Evolutionary conservation across 2,329 filamentous ascomycete genomes (phyloP).

Genomic region (Colletotrichum liaoningense): DNA sequence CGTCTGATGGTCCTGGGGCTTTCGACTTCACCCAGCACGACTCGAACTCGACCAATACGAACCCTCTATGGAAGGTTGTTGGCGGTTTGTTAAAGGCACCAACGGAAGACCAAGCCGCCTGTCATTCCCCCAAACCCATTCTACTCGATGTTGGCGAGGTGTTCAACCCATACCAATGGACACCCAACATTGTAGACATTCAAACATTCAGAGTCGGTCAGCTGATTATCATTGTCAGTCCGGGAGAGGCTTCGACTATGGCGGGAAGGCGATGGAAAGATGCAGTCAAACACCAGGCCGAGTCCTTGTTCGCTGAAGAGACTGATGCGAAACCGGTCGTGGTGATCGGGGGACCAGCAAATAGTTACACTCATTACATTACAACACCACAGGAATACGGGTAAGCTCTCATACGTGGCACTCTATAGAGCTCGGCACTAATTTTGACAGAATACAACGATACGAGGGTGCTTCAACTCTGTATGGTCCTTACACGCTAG

Average conservation of each 20-base stretch:
- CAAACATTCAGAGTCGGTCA: conserved; percentile 87
- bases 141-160: conserved; percentile 88
- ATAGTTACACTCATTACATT: conserved; percentile 87
- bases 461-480: conserved; percentile 93
- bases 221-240: conserved; percentile 84
- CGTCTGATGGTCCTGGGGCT: conserved; percentile 86
- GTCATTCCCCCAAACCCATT: conserved; percentile 85
- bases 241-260: conserved; percentile 93
- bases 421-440: conserved; percentile 42
- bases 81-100: conserved; percentile 78
- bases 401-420: conserved; percentile 40
- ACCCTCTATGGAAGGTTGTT: conserved; percentile 83
- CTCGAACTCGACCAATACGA: conserved; percentile 74
- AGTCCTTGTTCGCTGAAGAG: conserved; percentile 53
- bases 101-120: conserved; percentile 74
- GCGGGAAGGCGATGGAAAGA: conserved; percentile 86
- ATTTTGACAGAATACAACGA: conserved; percentile 69
- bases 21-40: conserved; percentile 93
- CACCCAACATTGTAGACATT: conserved; percentile 88
- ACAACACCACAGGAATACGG: conserved; percentile 74
- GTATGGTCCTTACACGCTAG: conserved; percentile 86
- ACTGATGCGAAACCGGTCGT: conserved; percentile 69
- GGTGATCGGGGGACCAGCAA: conserved; percentile 87
- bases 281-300: conserved; percentile 68
- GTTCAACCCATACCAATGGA: conserved; percentile 81